Evolutionary conservation across 2,329 filamentous ascomycete species (phyloP), one percentile per base, ranked within the genome.

Genomic region (Colletotrichum eleusines): DNA sequence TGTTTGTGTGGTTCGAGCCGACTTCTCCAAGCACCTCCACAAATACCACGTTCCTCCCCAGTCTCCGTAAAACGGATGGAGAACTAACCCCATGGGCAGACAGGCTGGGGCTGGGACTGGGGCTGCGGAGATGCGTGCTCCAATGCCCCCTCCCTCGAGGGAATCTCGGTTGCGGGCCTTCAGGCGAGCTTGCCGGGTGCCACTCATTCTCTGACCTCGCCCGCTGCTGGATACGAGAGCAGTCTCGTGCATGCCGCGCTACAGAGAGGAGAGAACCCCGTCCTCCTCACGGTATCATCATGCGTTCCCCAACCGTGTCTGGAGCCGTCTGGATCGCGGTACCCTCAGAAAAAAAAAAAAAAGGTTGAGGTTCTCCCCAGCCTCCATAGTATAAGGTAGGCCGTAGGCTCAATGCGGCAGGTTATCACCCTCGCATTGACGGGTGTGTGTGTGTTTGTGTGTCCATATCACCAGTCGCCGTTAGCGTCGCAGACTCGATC

Each of bases 401-500:
- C 50, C 58, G 54, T 55, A 54, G 28, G n/a, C 51, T 54, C 9
- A n/a, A 14, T 35, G 18, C 51, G 20, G 50, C 31, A 33, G 18
- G 50, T 33, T 11, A 2, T n/a, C 42, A 18, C 5, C 51, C 51
- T 14, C 28, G 50, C 50, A 20, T n/a, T 2, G 28, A 53, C 31
- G 28, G 48, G 31, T 33, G 31, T 4, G 31, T 33, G 31, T 33
- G 31, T 7, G 51, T 42, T 18, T 44, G 18, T 44, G 42, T 20
- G 18, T 33, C 50, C 31, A 35, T 31, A 35, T 20, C 51, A 23
- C 23, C 48, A 20, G 48, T 57, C 35, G 46, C 46, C n/a, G 38
- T 35, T 54, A n/a, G 63, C 46, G 63, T 54, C 35, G 35, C 55
- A 61, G 57, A 53, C 14, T 3, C 46, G 65, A 26, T 63, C 65